These are phyloP conservation scores for Davidsoniella australis DNA, from an alignment of 2,329 filamentous ascomycete genomes.

Conservation along the genomic window DNA sequence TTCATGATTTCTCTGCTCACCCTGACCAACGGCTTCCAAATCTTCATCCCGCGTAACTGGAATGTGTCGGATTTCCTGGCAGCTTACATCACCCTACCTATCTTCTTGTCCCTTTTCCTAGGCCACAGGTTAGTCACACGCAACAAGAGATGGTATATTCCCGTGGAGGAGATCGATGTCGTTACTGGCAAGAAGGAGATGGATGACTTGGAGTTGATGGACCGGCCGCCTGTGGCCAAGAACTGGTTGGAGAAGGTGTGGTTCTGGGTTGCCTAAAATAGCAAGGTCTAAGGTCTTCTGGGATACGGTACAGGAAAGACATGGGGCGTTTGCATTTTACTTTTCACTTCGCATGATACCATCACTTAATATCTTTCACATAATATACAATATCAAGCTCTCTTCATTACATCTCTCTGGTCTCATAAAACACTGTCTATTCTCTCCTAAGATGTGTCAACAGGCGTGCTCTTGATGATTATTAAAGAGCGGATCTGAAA, in stretches of 20 bases:
- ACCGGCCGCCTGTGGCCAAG: conserved; percentile 29
- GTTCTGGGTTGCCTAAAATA: conserved; percentile 35
- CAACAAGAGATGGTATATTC: conserved; percentile 24
- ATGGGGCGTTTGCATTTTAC: neutral
- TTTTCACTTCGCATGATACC: neutral
- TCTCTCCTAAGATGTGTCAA: no score
- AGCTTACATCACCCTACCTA: conserved; percentile 44
- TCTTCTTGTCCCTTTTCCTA: conserved; percentile 42
- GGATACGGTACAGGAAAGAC: neutral
- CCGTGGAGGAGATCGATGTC: conserved; percentile 35
- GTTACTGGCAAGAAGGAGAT: conserved; percentile 43
- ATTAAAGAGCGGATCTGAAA: no score
- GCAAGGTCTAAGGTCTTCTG: no score
- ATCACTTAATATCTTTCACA: neutral
- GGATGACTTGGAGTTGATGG: conserved; percentile 36
- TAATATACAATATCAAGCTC: neutral
- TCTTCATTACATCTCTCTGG: neutral
- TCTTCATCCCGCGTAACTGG: conserved; percentile 53
- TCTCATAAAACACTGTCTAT: no score
- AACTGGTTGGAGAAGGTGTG: conserved; percentile 35
- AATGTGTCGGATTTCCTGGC: conserved; percentile 45
- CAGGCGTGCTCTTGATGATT: no score
- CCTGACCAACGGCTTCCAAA: conserved; percentile 58
- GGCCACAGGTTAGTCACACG: conserved; percentile 39
- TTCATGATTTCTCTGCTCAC: conserved; percentile 42